Base-by-base conservation (phyloP, 306 rosid genomes). In the Vachellia collinsii region DNA sequence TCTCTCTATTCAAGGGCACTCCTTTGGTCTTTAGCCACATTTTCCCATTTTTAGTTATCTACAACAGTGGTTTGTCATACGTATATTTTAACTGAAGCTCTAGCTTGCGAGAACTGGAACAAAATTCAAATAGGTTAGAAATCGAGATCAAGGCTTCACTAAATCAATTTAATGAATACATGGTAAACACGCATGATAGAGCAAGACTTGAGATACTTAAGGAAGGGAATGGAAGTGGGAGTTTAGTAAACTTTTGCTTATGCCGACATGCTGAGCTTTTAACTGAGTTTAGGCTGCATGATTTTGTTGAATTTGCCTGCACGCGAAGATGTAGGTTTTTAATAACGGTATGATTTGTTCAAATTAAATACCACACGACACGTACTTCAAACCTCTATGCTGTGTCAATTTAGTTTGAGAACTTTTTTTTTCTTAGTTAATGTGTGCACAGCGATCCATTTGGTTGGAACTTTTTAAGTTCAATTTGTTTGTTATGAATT, bases 391-490 rank as follows among this genome's bases (percentile, higher is more conserved):
- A 72, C 43, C 63, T 72, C 13, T 48, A 29, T 48, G 34, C 41
- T 8, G 42, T 34, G 13, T 36, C 44, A 48, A 4, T 72, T 17
- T 72, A 48, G 46, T 51, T 66, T 37, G 74, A 56, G 22, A 5
- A 5, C 36, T 1, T 53, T 20, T 20, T 16, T 51, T 51, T 14
- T 54, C 43, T 79, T 43, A 38, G 22, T 62, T 63, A 38, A 44
- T 38, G 66, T 54, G 63, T 76, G 22, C 46, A 7, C 50, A 29
- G 42, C 34, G 66, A 66, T 14, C 69, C 79, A 64, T 22, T 46
- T 81, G 70, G 19, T 74, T 74, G 51, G 22, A 11, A 17, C 39
- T 80, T 29, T 39, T 29, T 53, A 10, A 64, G 46, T 74, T 34
- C 69, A n/a, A 7, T 62, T 69, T 69, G 10, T 70, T 23, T 22